Conservation (phyloP, 2,329 filamentous ascomycete species). For the Aspergillus intermedius region DNA sequence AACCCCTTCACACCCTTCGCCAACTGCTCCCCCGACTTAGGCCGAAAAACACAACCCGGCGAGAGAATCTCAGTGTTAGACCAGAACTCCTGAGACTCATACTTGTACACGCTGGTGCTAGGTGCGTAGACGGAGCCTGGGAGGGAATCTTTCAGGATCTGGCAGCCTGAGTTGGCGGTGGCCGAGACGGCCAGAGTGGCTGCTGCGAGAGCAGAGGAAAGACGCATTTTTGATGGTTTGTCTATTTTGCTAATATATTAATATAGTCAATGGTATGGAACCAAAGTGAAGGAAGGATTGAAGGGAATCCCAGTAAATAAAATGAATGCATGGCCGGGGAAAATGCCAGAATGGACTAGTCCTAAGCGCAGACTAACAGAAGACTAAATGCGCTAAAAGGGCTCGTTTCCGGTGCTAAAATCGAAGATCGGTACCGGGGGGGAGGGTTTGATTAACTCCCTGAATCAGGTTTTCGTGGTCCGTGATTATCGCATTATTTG, state of each 20-base stretch:
- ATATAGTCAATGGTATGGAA: background rate
- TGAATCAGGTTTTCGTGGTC: no score
- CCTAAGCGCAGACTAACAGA: no score
- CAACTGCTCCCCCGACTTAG: constrained; percentile 20
- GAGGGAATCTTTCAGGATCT: constrained; percentile 10
- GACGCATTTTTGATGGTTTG: constrained; percentile 10
- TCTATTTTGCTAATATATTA: background rate
- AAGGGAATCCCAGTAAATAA: no score
- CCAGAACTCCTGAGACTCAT: constrained; percentile 29
- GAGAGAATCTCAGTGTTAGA: constrained; percentile 30
- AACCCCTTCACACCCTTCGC: constrained; percentile 17
- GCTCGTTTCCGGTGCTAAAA: no score
- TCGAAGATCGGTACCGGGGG: no score
- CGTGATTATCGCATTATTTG: no score
- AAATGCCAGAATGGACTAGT: no score
- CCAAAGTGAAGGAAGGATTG: background rate
- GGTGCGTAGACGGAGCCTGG: constrained; percentile 17
- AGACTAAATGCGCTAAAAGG: no score
- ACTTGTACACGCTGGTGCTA: constrained; percentile 20
- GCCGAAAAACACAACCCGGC: constrained; percentile 30
- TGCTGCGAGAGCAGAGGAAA: constrained; percentile 4
- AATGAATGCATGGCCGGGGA: no score
- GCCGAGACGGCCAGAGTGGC: constrained; percentile 5
- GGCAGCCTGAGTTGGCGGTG: constrained; percentile 11
- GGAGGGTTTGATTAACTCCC: no score